phyloP scores from a whole-genome alignment of 148 eudicot species.

The Rhododendron williamsianum region DNA sequence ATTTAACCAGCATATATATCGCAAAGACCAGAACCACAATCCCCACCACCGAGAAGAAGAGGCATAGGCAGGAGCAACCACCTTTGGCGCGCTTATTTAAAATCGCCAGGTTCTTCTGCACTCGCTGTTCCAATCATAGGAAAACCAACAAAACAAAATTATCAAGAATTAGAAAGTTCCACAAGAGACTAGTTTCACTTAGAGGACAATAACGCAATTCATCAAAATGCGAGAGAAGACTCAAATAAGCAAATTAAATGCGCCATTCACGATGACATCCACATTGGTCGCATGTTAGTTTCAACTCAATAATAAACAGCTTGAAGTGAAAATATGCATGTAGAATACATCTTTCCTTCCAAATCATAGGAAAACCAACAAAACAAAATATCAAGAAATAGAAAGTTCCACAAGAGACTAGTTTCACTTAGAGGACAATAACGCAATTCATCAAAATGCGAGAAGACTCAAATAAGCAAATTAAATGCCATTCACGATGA shows the following conservation, averaged over 20 bases:
- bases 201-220: background rate
- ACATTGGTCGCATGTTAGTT: background rate
- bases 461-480: background rate
- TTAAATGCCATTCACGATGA: background rate
- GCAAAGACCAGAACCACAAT: constrained; percentile 44
- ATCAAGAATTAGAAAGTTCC: background rate
- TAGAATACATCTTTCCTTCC: background rate
- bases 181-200: background rate
- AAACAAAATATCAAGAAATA: background rate
- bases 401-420: background rate
- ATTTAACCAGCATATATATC: constrained; percentile 59
- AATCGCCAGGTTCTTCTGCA: constrained; percentile 60
- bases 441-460: background rate
- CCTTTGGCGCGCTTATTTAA: constrained; percentile 68
- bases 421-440: background rate
- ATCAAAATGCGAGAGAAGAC: background rate
- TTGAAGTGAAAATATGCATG: background rate
- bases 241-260: background rate
- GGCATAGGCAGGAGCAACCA: constrained; percentile 65
- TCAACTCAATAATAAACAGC: background rate
- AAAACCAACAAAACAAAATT: background rate
- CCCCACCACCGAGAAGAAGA: constrained; percentile 51
- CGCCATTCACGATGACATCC: background rate
- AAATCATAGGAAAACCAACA: no score
- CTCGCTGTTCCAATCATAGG: constrained; percentile 46